Percentiles rank a stretch among this genome's conserved stretches.
phyloP scores from a whole-genome alignment of 345 rosid genomes.

The Schrenkiella parvula region DNA sequence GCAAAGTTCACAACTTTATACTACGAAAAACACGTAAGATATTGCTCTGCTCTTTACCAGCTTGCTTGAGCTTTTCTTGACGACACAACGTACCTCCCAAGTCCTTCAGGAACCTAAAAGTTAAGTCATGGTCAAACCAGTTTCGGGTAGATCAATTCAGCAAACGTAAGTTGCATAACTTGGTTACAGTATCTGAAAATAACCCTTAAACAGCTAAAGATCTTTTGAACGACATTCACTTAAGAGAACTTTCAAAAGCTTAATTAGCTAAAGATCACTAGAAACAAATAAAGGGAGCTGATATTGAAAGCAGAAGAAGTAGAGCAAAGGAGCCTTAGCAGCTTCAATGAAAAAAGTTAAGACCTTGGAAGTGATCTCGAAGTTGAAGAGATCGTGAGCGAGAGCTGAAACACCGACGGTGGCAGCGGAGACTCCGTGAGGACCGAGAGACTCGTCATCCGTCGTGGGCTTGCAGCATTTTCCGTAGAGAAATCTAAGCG shows the following conservation, averaged over 20 bases:
- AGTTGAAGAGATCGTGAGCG: conserved; percentile 70
- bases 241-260: not conserved
- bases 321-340: not conserved
- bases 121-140: not conserved
- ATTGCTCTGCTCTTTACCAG: conserved; percentile 42
- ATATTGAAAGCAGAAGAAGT: not conserved
- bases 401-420: conserved; percentile 77
- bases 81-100: conserved; percentile 59
- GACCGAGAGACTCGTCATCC: conserved; percentile 40
- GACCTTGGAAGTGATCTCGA: conserved; percentile 80
- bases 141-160: not conserved
- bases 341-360: not conserved
- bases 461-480: conserved; percentile 52
- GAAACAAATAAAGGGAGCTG: not conserved
- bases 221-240: not conserved
- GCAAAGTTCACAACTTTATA: not conserved
- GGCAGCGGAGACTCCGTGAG: conserved; percentile 55
- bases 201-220: not conserved
- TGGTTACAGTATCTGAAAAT: not conserved
- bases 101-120: conserved; percentile 71
- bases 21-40: not conserved
- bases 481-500: conserved; percentile 40
- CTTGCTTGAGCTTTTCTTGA: conserved; percentile 87
- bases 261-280: not conserved
- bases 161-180: not conserved